Evolutionary conservation across 208 protist genomes (phyloP).

Genomic region (Leishmania gerbilli): DNA sequence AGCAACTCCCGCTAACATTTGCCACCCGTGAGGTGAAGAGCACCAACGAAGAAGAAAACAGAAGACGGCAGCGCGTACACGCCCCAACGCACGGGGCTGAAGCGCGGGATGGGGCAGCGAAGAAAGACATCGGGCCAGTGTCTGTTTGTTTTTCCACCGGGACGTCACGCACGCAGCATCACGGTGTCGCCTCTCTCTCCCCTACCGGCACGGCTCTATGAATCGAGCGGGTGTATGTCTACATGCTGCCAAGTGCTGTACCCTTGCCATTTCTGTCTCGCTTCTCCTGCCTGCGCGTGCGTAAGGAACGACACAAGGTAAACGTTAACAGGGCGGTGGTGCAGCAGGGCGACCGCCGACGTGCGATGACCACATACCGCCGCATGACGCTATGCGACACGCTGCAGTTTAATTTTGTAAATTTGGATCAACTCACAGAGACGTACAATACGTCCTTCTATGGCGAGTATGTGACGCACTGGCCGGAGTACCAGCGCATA

Average conservation of each 20-base stretch:
- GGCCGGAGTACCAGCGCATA: conserved; percentile 96
- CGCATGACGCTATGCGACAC: conserved; percentile 94
- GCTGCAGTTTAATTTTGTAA: conserved; percentile 96
- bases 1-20: background rate
- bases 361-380: conserved; percentile 92
- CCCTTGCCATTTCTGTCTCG: background rate
- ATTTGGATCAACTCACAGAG: conserved; percentile 97
- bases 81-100: too few species aligned
- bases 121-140: too few species aligned
- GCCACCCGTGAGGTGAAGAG: background rate
- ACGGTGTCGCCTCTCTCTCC: too few species aligned
- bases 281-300: background rate
- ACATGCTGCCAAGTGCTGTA: background rate
- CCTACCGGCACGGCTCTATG: too few species aligned
- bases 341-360: background rate
- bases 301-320: background rate
- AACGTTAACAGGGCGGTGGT: background rate
- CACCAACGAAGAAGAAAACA: too few species aligned
- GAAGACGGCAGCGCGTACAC: too few species aligned
- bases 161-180: too few species aligned
- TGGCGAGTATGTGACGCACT: conserved; percentile 96
- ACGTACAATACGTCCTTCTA: conserved; percentile 98
- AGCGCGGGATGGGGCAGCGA: too few species aligned
- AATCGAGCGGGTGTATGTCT: background rate
- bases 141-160: too few species aligned